Evolutionary conservation across 1,284 basidiomycete genomes (phyloP).

Genomic region (Flammula alnicola): DNA sequence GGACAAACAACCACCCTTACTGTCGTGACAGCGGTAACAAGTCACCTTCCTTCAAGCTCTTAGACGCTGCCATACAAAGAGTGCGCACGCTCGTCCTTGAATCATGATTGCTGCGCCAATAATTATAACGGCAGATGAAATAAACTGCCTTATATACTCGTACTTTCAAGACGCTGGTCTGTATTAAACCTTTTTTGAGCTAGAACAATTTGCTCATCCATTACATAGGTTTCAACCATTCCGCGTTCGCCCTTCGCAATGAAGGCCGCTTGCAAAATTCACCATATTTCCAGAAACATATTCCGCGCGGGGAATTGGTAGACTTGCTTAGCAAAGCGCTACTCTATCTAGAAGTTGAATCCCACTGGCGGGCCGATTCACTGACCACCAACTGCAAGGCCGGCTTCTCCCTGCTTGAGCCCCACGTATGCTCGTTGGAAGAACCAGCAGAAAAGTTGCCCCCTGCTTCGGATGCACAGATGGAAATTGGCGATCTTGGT

Average conservation of each 20-base stretch:
- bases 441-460: constrained; percentile 31
- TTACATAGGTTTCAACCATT: constrained; percentile 71
- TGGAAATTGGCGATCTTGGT: constrained; percentile 10
- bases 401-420: constrained; percentile 71
- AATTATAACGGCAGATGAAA: constrained; percentile 78
- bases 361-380: constrained; percentile 70
- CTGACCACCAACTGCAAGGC: constrained; percentile 66
- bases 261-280: constrained; percentile 74
- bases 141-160: constrained; percentile 83
- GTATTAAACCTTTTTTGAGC: constrained; percentile 7
- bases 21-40: constrained; percentile 13
- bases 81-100: constrained; percentile 17
- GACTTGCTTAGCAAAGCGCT: constrained; percentile 82
- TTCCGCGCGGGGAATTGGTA: constrained; percentile 82
- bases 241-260: constrained; percentile 73
- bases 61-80: constrained; percentile 17
- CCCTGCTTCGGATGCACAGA: constrained; percentile 21
- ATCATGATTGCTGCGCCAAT: constrained; percentile 50
- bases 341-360: constrained; percentile 83
- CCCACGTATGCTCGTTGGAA: constrained; percentile 65
- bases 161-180: constrained; percentile 82
- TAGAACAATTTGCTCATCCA: background rate
- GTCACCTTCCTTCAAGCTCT: constrained; percentile 22
- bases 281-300: constrained; percentile 66
- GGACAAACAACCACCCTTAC: constrained; percentile 13